Percentiles rank a stretch among this genome's conserved stretches.
Conservation (phyloP, 208 protist genomes). For the Leishmania turanica region DNA sequence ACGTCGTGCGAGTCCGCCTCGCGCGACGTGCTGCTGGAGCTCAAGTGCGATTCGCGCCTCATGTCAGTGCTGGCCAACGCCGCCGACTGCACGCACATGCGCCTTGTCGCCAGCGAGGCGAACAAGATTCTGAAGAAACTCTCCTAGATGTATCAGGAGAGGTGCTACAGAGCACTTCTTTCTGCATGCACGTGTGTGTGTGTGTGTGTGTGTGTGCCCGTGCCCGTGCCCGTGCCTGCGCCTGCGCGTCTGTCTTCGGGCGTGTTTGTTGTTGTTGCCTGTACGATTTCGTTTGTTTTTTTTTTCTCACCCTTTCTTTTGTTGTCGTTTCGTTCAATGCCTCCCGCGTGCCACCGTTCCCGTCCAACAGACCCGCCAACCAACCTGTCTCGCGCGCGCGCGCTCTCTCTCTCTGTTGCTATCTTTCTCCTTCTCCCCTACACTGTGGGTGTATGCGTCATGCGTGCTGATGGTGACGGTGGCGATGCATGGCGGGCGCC, state of each 20-base stretch:
- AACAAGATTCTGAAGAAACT: slow-evolving; percentile 28
- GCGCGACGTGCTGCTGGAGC: slow-evolving; percentile 7
- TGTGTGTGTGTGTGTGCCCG: too few relatives aligned
- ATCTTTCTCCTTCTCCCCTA: not conserved
- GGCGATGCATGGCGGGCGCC: not conserved
- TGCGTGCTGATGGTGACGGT: not conserved
- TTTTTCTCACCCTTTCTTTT: not conserved
- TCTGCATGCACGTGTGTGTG: not conserved
- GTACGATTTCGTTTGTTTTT: not conserved
- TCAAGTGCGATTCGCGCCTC: slow-evolving; percentile 21
- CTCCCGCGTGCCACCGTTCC: not conserved
- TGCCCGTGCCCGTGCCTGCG: not conserved
- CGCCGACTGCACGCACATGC: slow-evolving; percentile 16
- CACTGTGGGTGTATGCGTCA: not conserved
- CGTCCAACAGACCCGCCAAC: not conserved
- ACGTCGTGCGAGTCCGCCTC: slow-evolving; percentile 36
- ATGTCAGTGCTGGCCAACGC: slow-evolving; percentile 22
- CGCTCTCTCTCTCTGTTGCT: slow-evolving; percentile 5
- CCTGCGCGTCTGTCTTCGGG: not conserved
- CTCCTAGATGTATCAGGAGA: slow-evolving; percentile 1
- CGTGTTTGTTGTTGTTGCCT: not conserved
- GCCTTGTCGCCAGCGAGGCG: slow-evolving; percentile 34
- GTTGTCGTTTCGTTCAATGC: not conserved
- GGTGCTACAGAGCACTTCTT: not conserved
- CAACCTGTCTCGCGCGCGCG: not conserved